phyloP scores from a whole-genome alignment of 805 yeast genomes.

The Metschnikowia corniflorae region DNA sequence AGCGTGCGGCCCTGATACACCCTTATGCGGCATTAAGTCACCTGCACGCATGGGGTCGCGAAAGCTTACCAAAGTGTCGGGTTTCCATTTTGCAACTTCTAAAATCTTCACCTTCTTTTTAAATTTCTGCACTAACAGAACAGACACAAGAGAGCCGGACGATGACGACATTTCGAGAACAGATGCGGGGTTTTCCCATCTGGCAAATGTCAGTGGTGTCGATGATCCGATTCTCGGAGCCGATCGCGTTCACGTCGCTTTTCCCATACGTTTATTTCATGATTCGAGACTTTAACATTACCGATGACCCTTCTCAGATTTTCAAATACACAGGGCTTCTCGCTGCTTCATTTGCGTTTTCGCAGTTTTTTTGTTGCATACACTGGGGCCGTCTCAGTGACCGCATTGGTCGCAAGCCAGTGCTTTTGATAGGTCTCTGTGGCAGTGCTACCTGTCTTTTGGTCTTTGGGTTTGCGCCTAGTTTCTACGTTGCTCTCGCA shows the following conservation, averaged over 20 bases:
- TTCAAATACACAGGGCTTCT: constrained; percentile 19
- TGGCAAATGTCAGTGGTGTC: constrained; percentile 20
- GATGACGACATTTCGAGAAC: constrained; percentile 11
- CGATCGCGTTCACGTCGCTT: constrained; percentile 21
- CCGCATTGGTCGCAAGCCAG: constrained; percentile 28
- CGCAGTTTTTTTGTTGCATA: constrained; percentile 21
- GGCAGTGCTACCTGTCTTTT: constrained; percentile 26
- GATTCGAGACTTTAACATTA: constrained; percentile 19
- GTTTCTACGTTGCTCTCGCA: constrained; percentile 26
- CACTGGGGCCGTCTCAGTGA: constrained; percentile 32
- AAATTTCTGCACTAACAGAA: no score
- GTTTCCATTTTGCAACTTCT: no score
- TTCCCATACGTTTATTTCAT: constrained; percentile 21
- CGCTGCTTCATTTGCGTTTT: constrained; percentile 19
- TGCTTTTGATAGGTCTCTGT: constrained; percentile 24
- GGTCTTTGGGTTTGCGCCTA: constrained; percentile 28
- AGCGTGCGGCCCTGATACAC: no score
- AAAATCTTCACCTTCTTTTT: no score
- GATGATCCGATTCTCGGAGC: constrained; percentile 20
- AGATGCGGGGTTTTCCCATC: constrained; percentile 19
- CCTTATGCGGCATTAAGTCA: no score
- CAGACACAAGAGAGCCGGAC: no score
- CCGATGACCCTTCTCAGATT: constrained; percentile 18
- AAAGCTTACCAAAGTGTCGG: no score
- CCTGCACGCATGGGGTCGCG: no score